Evolutionary conservation across 2,329 filamentous ascomycete species (phyloP).

Genomic region (Pseudofabraea citricarpa): DNA sequence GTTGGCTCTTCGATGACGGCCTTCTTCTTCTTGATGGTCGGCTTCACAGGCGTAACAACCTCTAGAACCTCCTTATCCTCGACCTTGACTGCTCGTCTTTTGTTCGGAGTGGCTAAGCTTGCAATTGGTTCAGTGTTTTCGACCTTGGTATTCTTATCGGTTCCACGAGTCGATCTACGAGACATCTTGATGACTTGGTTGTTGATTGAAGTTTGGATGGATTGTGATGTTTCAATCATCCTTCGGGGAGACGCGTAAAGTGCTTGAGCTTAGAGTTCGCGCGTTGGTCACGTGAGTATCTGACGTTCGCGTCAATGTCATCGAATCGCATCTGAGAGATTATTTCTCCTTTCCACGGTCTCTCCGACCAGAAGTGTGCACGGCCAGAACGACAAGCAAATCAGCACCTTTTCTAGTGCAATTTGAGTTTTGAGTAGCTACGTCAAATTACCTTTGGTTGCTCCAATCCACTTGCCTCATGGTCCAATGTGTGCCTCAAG

Average conservation of each 20-base stretch:
- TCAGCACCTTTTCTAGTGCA: too few relatives aligned
- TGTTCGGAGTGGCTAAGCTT: slow-evolving; percentile 8
- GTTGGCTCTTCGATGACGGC: slow-evolving; percentile 11
- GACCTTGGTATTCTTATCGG: slow-evolving; percentile 4
- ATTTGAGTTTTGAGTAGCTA: too few relatives aligned
- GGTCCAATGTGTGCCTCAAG: too few relatives aligned
- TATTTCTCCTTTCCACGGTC: too few relatives aligned
- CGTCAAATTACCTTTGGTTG: too few relatives aligned
- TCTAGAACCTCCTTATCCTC: slow-evolving; percentile 8
- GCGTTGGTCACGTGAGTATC: not conserved
- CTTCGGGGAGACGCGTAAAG: slow-evolving; percentile 1
- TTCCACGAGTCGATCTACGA: slow-evolving; percentile 19
- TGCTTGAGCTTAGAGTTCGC: not conserved
- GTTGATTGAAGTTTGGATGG: slow-evolving; percentile 2
- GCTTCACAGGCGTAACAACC: slow-evolving; percentile 4
- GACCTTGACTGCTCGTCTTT: slow-evolving; percentile 12
- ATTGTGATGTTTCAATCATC: too few relatives aligned
- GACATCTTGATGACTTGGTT: slow-evolving; percentile 15
- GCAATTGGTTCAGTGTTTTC: slow-evolving; percentile 2
- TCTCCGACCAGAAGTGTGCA: too few relatives aligned
- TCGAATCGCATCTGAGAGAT: too few relatives aligned
- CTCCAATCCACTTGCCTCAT: too few relatives aligned
- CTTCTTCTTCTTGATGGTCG: slow-evolving; percentile 6
- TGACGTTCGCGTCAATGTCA: too few relatives aligned
- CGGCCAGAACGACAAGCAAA: too few relatives aligned